A percentile compares a stretch with the other conserved stretches of the same genome.
Evolutionary conservation across 2,329 filamentous ascomycete genomes (phyloP).

Genomic region (Herpomyces periplanetae): DNA sequence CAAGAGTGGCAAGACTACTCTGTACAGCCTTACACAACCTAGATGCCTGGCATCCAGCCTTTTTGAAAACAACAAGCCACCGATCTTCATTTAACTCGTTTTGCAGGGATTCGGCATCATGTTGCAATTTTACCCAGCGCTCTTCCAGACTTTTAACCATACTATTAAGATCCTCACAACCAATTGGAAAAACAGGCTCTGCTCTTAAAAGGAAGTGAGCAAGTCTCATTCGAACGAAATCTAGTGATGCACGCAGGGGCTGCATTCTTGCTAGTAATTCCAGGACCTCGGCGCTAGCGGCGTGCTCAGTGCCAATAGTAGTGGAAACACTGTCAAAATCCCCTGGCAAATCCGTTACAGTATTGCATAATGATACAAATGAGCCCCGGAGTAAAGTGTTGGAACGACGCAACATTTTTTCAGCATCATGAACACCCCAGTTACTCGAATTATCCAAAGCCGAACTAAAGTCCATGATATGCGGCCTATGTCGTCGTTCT

Average conservation of each 20-base stretch:
- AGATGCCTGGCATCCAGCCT: slow-evolving; percentile 55
- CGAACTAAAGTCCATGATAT: no score
- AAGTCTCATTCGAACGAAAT: slow-evolving; percentile 78
- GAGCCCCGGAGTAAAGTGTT: no score
- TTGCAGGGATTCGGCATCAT: slow-evolving; percentile 52
- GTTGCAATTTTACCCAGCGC: slow-evolving; percentile 56
- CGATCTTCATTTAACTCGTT: slow-evolving; percentile 76
- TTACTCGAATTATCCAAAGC: no score
- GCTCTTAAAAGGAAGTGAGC: slow-evolving; percentile 50
- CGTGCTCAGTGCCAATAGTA: no score
- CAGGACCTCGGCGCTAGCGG: no score
- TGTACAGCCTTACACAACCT: slow-evolving; percentile 93
- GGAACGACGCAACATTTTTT: no score
- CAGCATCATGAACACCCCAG: no score
- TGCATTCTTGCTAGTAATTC: slow-evolving; percentile 85
- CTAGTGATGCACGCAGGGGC: slow-evolving; percentile 54
- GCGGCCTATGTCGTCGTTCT: slow-evolving; percentile 55
- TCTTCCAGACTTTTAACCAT: slow-evolving; percentile 31
- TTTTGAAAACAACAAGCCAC: slow-evolving; percentile 80
- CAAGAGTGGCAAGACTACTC: slow-evolving; percentile 41
- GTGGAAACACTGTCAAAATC: no score
- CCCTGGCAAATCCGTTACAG: no score
- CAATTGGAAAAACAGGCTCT: slow-evolving; percentile 40
- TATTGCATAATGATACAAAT: no score
- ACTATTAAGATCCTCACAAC: slow-evolving; percentile 52